Evolutionary conservation across 176 grass and related monocot genomes (phyloP).

Genomic region (Ampelocalamus luodianensis): DNA sequence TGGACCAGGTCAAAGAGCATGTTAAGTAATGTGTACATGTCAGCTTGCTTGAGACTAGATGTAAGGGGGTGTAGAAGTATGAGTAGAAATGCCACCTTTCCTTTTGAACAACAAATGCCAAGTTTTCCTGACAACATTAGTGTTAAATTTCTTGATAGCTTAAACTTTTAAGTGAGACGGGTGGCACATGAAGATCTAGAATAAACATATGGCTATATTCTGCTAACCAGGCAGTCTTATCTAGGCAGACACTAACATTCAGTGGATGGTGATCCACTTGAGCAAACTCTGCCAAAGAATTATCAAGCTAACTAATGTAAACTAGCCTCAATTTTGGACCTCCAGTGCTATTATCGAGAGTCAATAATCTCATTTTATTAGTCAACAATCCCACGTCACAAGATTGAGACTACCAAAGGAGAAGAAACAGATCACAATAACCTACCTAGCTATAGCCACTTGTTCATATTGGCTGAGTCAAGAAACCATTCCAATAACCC

Average conservation of each 20-base stretch:
- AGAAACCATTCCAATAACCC: conserved; percentile 31
- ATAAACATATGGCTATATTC: background rate
- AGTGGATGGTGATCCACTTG: conserved; percentile 10
- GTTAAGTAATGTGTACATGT: background rate
- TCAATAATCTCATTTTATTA: conserved; percentile 20
- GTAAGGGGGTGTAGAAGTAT: background rate
- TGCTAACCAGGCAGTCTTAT: conserved; percentile 1
- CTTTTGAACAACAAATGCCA: background rate
- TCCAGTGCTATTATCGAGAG: conserved; percentile 6
- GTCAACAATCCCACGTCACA: background rate
- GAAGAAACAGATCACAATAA: conserved; percentile 13
- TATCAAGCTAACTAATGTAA: background rate
- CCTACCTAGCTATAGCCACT: background rate
- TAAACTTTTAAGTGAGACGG: background rate
- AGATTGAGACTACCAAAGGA: conserved; percentile 7
- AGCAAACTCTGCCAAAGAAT: conserved; percentile 13
- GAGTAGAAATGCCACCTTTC: background rate
- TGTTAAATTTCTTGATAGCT: background rate
- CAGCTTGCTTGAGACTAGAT: background rate
- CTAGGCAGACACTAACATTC: background rate
- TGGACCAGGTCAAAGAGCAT: conserved; percentile 5
- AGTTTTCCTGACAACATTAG: background rate
- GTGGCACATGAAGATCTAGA: background rate
- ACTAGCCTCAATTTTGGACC: conserved; percentile 9
- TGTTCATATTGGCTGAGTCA: conserved; percentile 31